These are phyloP conservation scores for Borealophlyctis nickersoniae DNA, from an alignment of 192 early-diverging fungal genomes.

Conservation along the genomic window DNA sequence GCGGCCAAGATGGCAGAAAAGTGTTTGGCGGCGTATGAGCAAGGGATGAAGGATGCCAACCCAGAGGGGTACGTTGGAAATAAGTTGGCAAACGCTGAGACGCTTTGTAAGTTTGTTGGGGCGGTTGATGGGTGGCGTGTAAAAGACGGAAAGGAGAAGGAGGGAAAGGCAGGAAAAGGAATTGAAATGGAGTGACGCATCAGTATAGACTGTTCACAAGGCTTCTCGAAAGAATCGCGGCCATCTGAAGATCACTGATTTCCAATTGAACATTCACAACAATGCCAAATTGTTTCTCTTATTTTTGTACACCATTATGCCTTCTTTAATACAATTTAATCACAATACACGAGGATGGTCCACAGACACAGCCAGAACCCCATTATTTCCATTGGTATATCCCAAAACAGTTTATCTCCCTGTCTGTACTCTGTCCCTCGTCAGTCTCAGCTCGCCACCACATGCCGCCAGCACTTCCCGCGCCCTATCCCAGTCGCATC, in stretches of 20 bases:
- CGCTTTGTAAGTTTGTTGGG: neutral
- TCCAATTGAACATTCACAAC: neutral
- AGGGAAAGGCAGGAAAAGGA: neutral
- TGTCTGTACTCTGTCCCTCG: slow-evolving; percentile 9
- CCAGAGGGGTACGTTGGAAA: neutral
- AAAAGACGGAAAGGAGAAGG: neutral
- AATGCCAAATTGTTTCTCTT: too few relatives aligned
- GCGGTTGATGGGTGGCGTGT: neutral
- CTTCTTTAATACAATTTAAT: too few relatives aligned
- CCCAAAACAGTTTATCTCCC: neutral
- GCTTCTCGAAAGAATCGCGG: neutral
- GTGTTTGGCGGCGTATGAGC: neutral
- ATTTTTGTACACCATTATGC: neutral
- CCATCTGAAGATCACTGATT: neutral
- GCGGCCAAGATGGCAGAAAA: neutral
- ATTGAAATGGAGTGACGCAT: neutral
- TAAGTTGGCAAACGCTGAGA: neutral
- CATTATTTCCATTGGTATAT: neutral
- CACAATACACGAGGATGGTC: neutral
- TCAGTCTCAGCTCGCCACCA: slow-evolving; percentile 10
- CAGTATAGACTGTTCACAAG: neutral
- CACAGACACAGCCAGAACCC: neutral
- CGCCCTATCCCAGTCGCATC: neutral
- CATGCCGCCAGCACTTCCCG: neutral
- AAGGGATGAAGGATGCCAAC: neutral